A percentile compares a stretch with the other conserved stretches of the same genome.
These are phyloP conservation scores for Gaertneriomyces semiglobifer DNA, from an alignment of 192 early-diverging fungal species.

Conservation along the genomic window DNA sequence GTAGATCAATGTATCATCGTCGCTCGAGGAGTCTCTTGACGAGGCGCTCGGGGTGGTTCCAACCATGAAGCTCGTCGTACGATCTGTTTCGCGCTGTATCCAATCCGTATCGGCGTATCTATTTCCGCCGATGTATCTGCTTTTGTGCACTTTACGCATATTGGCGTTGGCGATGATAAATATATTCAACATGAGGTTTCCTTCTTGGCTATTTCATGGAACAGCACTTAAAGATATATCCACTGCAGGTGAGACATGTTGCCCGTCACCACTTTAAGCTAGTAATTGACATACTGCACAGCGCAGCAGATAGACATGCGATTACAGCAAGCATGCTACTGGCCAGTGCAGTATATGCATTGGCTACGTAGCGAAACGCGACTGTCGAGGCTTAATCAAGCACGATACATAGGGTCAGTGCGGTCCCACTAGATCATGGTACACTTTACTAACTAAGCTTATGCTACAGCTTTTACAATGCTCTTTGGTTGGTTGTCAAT, in stretches of 20 bases:
- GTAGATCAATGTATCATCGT: conserved; percentile 34
- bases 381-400: conserved; percentile 54
- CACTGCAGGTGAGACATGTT: conserved; percentile 9
- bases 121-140: conserved; percentile 29
- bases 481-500: conserved; percentile 90
- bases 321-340: conserved; percentile 79
- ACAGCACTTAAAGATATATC: conserved; percentile 18
- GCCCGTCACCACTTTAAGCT: not conserved
- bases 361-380: conserved; percentile 57
- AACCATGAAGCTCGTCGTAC: conserved; percentile 22
- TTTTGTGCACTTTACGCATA: conserved; percentile 47
- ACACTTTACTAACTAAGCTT: not conserved
- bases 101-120: conserved; percentile 20
- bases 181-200: conserved; percentile 58
- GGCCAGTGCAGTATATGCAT: conserved; percentile 80
- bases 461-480: conserved; percentile 82
- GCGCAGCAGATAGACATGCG: conserved; percentile 86
- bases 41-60: conserved; percentile 34
- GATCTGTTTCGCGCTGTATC: conserved; percentile 12
- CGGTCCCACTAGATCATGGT: not conserved
- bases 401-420: conserved; percentile 74
- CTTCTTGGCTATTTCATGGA: conserved; percentile 25
- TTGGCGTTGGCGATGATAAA: conserved; percentile 56
- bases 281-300: conserved; percentile 53
- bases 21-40: conserved; percentile 15